Evolutionary conservation across 345 rosid genomes (phyloP), one percentile per base, ranked within the genome.

Genomic region (Arabidopsis thaliana): DNA sequence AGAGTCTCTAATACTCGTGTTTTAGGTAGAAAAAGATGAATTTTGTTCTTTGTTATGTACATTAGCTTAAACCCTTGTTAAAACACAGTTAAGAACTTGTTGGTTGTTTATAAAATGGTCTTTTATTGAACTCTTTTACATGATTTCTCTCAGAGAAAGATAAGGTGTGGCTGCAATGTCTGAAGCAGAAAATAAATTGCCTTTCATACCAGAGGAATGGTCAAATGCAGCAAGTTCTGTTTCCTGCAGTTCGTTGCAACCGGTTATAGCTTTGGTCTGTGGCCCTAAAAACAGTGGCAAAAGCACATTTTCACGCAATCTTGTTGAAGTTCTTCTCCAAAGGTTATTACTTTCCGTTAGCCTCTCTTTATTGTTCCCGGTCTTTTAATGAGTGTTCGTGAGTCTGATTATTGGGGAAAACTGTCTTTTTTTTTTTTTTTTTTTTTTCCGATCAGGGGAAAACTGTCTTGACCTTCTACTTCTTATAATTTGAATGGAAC

Each of bases 241-340:
- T 71, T 85, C 91, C 12, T 57, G 56, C 60, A 82, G 77, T 58
- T 85, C 89, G 58, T 72, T 83, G 23, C 82, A 78, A 6, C 87
- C 93, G 55, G 88, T 87, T 42, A 14, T 84, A 52, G 82, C 85
- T 38, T 76, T 91, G 8, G 59, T 91, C 9, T 94, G 98, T 22
- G 97, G 98, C 42, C 83, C 97, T 63, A 89, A 85, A 75, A 90
- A 90, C 87, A 81, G 84, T 63, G 99, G 99, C 75, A 89, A 89
- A 72, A 82, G 91, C 71, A 92, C 97, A 22, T 95, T 95, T 81
- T 95, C 97, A 10, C 97, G 97, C 63, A 69, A 79, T 76, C 91
- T 95, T 59, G 86, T 95, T 58, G 84, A 87, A 73, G 65, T 77
- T 77, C 97, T 95, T 61, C 97, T 90, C 59, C 86, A 74, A 60